phyloP scores from a whole-genome alignment of 495 filamentous ascomycete species.

The Hapsidospora chrysogenum region DNA sequence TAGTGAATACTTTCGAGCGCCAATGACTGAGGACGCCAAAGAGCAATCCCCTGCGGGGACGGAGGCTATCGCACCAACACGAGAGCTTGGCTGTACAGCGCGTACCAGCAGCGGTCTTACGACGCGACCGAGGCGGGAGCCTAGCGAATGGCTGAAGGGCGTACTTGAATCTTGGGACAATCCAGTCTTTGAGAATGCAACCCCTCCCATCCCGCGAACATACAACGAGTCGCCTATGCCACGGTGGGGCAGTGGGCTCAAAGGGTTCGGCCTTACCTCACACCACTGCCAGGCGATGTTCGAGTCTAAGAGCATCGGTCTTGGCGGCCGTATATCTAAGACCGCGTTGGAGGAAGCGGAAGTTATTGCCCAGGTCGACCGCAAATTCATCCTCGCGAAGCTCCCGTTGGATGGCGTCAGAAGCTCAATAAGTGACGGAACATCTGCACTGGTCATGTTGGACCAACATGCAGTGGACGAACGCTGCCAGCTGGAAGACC shows the following conservation, averaged over 20 bases:
- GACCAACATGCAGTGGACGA: conserved; percentile 96
- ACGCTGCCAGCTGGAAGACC: conserved; percentile 58
- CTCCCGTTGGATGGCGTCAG: conserved; percentile 12
- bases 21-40: not conserved
- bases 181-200: conserved; percentile 20
- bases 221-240: conserved; percentile 8
- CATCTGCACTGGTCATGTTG: conserved; percentile 44
- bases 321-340: conserved; percentile 47
- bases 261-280: conserved; percentile 10
- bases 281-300: conserved; percentile 5
- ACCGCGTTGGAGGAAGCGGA: conserved; percentile 40
- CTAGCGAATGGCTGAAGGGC: conserved; percentile 21
- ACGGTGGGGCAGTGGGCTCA: conserved; percentile 9
- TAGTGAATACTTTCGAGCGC: too few relatives aligned
- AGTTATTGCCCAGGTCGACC: conserved; percentile 71
- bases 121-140: conserved; percentile 5
- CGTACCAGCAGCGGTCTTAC: too few relatives aligned
- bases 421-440: not conserved
- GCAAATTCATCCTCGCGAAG: conserved; percentile 71
- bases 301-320: conserved; percentile 4
- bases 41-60: not conserved
- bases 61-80: not conserved
- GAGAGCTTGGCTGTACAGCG: too few relatives aligned
- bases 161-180: conserved; percentile 19
- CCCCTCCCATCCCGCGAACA: conserved; percentile 18